Evolutionary conservation across 768 basidiomycete genomes (phyloP), one percentile per base, ranked within the genome.

Genomic region (Kwoniella pini): DNA sequence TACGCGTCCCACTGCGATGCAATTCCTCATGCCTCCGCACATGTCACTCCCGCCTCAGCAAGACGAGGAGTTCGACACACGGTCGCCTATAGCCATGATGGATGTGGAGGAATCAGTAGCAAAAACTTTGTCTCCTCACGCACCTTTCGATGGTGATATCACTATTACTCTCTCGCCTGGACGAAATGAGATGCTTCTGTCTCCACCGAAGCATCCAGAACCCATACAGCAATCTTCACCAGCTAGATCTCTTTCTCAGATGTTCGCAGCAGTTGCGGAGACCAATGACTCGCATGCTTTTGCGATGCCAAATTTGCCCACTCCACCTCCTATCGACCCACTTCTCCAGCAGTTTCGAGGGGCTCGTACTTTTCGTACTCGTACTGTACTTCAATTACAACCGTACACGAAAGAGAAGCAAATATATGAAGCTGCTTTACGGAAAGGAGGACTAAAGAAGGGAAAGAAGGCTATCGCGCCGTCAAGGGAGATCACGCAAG

Each of bases 341-440:
- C 60, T 54, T 3, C 54, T 75, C 11, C 53, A 64, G 33, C 64
- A 67, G 40, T 75, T 70, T 51, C 64, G 70, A 2, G 66, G 66
- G 0, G 68, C 67, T 10, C 52, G 75, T 15, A 75, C 71, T 0
- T 76, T 78, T 31, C 71, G 77, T 12, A 74, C 69, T 0, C 64
- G 77, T 10, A 78, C 77, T 0, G 68, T 68, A 0, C 63, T 78
- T 3, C 77, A 78, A 46, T 61, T 78, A 1, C 77, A 78, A 48
- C 77, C 77, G 1, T 78, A 78, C 50, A 76, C 75, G 4, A 63
- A 64, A 31, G 77, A 78, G 48, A 55, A 68, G 27, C 67, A 69
- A 55, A 67, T 70, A 6, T 78, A 78, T 59, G 68, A 68, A 44
- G 71, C 75, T n/a, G 66, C 62, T 5, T 53, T 78, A 15, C 64